Evolutionary conservation across 2,329 filamentous ascomycete genomes (phyloP).

Genomic region (Pseudodiploospora longispora): DNA sequence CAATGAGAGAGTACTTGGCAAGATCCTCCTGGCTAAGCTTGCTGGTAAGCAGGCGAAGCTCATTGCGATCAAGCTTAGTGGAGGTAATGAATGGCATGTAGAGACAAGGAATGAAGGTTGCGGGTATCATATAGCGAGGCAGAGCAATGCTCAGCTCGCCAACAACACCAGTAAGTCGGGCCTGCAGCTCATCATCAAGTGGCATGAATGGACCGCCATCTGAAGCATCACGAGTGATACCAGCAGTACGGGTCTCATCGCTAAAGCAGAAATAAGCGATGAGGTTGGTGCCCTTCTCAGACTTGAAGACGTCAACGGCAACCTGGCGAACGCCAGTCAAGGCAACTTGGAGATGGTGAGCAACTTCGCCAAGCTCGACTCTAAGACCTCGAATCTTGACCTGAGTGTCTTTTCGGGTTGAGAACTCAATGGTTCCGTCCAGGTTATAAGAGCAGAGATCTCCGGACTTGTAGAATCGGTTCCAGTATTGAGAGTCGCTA

Average conservation of each 20-base stretch:
- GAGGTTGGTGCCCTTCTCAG: not conserved
- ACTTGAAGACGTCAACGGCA: conserved; percentile 4
- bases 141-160: not conserved
- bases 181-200: not conserved
- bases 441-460: not conserved
- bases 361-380: conserved; percentile 4
- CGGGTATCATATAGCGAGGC: conserved; percentile 4
- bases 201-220: not conserved
- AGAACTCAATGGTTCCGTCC: not conserved
- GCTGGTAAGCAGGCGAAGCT: no score
- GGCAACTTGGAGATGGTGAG: conserved; percentile 3
- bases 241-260: not conserved
- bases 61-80: no score
- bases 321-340: conserved; percentile 1
- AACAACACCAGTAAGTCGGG: not conserved
- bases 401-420: no score
- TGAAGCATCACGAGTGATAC: not conserved
- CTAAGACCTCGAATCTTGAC: no score
- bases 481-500: not conserved
- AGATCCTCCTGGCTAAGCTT: no score
- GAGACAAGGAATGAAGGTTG: not conserved
- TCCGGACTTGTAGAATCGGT: not conserved
- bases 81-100: no score
- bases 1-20: no score
- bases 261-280: conserved; percentile 4